Percentiles rank a stretch among this genome's conserved stretches.
phyloP scores from a whole-genome alignment of 148 eudicot genomes.

The Amaranthus palmeri region DNA sequence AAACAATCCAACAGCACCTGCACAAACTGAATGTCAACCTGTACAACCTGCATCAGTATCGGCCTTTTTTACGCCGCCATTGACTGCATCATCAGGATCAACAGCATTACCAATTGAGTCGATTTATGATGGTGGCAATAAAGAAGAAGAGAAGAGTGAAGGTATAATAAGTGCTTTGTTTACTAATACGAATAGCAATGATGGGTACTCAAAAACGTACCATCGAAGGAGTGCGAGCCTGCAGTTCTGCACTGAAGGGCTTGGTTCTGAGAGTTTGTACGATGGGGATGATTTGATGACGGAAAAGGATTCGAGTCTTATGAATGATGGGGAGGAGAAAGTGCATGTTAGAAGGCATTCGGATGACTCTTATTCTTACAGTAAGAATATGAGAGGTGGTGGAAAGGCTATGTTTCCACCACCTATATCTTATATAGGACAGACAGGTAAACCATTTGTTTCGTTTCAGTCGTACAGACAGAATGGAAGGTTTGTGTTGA shows the following conservation, averaged over 20 bases:
- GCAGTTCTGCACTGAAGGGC: constrained; percentile 80
- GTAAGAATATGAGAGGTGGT: constrained; percentile 32
- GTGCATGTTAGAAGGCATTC: constrained; percentile 13
- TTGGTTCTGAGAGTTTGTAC: constrained; percentile 78
- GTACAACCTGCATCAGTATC: constrained; percentile 14
- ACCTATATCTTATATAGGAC: constrained; percentile 75
- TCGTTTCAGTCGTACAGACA: constrained; percentile 56
- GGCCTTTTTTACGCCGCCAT: constrained; percentile 13
- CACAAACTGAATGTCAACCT: background rate
- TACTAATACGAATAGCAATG: background rate
- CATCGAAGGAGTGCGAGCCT: constrained; percentile 51
- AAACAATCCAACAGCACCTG: background rate
- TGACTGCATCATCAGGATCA: constrained; percentile 12
- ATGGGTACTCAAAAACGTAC: constrained; percentile 19
- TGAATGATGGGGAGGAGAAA: constrained; percentile 15
- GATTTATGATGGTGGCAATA: background rate
- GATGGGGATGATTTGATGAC: constrained; percentile 49
- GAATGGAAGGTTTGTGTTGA: constrained; percentile 69
- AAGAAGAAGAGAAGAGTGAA: constrained; percentile 14
- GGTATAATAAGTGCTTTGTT: constrained; percentile 1
- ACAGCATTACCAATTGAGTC: background rate
- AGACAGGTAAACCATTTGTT: constrained; percentile 62
- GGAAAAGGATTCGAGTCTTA: constrained; percentile 10
- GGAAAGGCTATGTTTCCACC: constrained; percentile 53
- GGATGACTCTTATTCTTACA: constrained; percentile 18